Conservation (phyloP, 2,329 filamentous ascomycete species). For the Phialophora chinensis region DNA sequence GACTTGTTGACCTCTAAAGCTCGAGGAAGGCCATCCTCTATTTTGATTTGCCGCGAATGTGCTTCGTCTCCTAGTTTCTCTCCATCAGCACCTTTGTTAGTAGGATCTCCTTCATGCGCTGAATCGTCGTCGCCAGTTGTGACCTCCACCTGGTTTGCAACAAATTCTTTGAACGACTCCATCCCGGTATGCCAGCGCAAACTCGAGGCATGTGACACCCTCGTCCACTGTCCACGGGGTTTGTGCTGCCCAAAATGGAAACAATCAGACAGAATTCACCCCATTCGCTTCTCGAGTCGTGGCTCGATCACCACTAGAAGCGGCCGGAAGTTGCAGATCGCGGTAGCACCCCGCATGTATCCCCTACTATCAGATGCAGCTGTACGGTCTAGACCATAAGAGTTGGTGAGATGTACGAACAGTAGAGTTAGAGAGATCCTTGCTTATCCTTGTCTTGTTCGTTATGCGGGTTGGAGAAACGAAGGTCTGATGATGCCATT, state of each 20-base stretch:
- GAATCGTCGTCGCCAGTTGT: constrained; percentile 42
- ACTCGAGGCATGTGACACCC: not conserved
- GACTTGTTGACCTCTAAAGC: constrained; percentile 22
- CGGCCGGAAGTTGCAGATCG: not conserved
- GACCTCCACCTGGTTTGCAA: constrained; percentile 18
- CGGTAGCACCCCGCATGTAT: not conserved
- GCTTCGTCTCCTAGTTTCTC: not conserved
- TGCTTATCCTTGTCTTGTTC: too few relatives aligned
- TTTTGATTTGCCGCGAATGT: constrained; percentile 3
- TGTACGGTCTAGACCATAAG: not conserved
- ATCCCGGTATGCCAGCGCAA: constrained; percentile 11
- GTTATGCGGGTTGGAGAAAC: not conserved
- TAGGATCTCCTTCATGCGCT: constrained; percentile 26
- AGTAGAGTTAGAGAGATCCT: not conserved
- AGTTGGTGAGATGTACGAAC: not conserved
- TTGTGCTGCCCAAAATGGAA: constrained; percentile 14
- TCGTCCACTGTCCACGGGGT: not conserved
- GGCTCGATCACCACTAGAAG: not conserved
- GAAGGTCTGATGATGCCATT: constrained; percentile 1
- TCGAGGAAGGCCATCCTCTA: constrained; percentile 7
- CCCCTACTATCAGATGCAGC: not conserved
- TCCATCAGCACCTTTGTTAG: constrained; percentile 3
- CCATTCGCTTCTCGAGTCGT: constrained; percentile 1
- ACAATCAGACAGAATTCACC: constrained; percentile 4
- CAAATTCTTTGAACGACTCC: constrained; percentile 36